A percentile compares a stretch with the other conserved stretches of the same genome.
Conservation (phyloP, 768 basidiomycete genomes). For the Dioszegia crocea region DNA sequence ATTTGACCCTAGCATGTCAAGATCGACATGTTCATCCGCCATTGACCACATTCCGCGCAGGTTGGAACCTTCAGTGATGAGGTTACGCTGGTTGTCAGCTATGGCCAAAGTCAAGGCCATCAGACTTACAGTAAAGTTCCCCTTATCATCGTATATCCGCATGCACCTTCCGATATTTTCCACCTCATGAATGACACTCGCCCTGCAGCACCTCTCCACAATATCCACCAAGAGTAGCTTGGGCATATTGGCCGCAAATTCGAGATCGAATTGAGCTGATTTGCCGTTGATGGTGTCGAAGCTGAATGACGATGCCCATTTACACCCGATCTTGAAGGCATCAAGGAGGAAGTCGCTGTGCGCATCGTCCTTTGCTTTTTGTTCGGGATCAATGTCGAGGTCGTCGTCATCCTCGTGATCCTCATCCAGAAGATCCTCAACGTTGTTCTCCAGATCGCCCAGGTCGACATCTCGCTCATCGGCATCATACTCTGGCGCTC, state of each 20-base stretch:
- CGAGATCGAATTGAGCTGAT: conserved; percentile 72
- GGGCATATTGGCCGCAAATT: conserved; percentile 84
- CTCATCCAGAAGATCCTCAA: conserved; percentile 36
- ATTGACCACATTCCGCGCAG: conserved; percentile 76
- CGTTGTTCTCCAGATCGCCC: conserved; percentile 40
- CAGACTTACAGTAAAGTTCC: conserved; percentile 45
- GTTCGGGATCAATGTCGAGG: conserved; percentile 74
- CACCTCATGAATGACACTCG: conserved; percentile 83
- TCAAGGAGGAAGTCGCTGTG: conserved; percentile 43
- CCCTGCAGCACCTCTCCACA: conserved; percentile 77
- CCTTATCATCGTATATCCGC: conserved; percentile 48
- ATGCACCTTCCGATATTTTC: conserved; percentile 76
- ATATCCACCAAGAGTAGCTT: conserved; percentile 92
- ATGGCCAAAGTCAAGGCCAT: neutral
- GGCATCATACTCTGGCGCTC: conserved; percentile 59
- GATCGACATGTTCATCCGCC: conserved; percentile 60
- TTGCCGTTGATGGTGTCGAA: conserved; percentile 56
- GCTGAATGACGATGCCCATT: conserved; percentile 66
- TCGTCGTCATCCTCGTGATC: conserved; percentile 59
- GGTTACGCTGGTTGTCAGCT: conserved; percentile 54
- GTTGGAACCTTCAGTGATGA: conserved; percentile 88
- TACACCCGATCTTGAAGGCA: conserved; percentile 55
- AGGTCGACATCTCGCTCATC: conserved; percentile 45
- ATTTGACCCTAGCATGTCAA: conserved; percentile 82
- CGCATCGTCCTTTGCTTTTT: conserved; percentile 43